These are phyloP conservation scores for Amesomyces nigricolor DNA, from an alignment of 2,329 filamentous ascomycete species.

Conservation along the genomic window DNA sequence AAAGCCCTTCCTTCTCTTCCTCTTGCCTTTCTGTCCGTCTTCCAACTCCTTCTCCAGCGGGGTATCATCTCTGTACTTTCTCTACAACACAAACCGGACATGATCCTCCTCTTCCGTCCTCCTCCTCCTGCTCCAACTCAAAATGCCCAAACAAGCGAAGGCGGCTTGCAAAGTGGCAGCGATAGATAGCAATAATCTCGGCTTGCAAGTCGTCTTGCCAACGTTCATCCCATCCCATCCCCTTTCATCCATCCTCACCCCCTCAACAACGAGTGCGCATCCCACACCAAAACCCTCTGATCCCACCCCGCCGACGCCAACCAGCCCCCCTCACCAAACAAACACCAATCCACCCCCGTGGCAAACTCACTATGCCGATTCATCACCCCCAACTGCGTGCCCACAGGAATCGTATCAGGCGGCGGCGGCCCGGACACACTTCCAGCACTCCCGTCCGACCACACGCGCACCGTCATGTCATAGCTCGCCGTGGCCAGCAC, in stretches of 20 bases:
- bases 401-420: conserved; percentile 41
- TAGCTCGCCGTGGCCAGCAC: conserved; percentile 86
- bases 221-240: too few relatives aligned
- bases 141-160: too few relatives aligned
- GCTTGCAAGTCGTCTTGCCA: neutral
- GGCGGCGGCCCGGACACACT: conserved; percentile 35
- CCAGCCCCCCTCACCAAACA: conserved; percentile 95
- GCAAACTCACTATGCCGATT: conserved; percentile 91
- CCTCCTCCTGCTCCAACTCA: neutral
- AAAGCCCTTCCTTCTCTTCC: neutral
- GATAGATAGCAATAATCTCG: too few relatives aligned
- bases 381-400: conserved; percentile 78
- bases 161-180: too few relatives aligned
- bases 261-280: conserved; percentile 55
- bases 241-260: conserved; percentile 14
- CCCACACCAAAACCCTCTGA: conserved; percentile 85
- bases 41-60: neutral
- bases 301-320: conserved; percentile 94
- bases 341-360: conserved; percentile 94
- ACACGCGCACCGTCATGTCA: conserved; percentile 94
- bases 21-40: neutral
- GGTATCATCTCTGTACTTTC: conserved; percentile 12
- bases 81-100: neutral
- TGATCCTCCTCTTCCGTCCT: neutral
- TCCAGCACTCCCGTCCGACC: conserved; percentile 61